Percentiles rank a stretch among this genome's conserved stretches.
Conservation (phyloP, 768 basidiomycete genomes). For the Lyophyllum shimeji region DNA sequence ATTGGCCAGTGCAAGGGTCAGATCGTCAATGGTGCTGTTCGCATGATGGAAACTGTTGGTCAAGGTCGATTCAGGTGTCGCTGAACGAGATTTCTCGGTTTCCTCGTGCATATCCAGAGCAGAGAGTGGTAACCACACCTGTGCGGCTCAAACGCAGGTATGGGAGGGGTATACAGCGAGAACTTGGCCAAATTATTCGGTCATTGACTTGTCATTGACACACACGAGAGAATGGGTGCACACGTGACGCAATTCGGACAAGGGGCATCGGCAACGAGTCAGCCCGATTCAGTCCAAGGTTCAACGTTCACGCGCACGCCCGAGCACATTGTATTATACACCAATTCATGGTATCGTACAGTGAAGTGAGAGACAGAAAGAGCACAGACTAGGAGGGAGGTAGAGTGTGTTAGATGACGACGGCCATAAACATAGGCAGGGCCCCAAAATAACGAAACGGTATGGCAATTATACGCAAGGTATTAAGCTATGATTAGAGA, state of each 20-base stretch:
- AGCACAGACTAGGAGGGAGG: background rate
- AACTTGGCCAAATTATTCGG: background rate
- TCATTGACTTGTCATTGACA: too few relatives aligned
- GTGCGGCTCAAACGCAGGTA: slow-evolving; percentile 12
- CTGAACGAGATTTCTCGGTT: slow-evolving; percentile 31
- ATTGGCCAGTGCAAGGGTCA: slow-evolving; percentile 69
- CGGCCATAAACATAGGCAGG: slow-evolving; percentile 9
- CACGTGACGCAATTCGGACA: background rate
- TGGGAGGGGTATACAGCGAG: background rate
- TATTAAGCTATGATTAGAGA: slow-evolving; percentile 31
- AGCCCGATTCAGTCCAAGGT: background rate
- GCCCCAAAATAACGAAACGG: slow-evolving; percentile 1
- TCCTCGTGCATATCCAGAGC: slow-evolving; percentile 11
- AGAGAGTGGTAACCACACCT: slow-evolving; percentile 8
- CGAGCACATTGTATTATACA: slow-evolving; percentile 6
- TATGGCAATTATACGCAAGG: slow-evolving; percentile 13
- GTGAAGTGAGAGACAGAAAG: background rate
- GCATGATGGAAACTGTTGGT: slow-evolving; percentile 51
- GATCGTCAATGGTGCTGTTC: slow-evolving; percentile 71
- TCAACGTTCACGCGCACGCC: too few relatives aligned
- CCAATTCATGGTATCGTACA: slow-evolving; percentile 1
- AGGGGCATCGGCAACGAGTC: background rate
- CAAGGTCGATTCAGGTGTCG: slow-evolving; percentile 51
- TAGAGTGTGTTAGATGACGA: slow-evolving; percentile 6
- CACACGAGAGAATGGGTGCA: background rate